phyloP scores from a whole-genome alignment of 1,284 basidiomycete genomes.

The Microbotryum intermedium region DNA sequence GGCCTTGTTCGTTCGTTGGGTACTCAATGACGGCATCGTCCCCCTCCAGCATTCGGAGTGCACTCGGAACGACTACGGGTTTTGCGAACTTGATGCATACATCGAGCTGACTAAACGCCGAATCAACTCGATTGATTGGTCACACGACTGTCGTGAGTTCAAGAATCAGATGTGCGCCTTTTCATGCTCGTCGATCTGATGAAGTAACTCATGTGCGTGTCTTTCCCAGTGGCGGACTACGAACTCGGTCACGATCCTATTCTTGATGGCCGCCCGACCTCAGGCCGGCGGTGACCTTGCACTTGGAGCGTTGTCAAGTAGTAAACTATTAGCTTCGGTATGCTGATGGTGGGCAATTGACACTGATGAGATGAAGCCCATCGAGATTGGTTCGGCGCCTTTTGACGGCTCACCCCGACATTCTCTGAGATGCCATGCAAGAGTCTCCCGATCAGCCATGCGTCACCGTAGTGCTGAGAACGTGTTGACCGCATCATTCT shows the following conservation, averaged over 20 bases:
- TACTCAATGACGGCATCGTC: conserved; percentile 51
- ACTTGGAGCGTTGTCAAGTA: too few species aligned
- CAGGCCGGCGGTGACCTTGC: too few species aligned
- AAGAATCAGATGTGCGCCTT: neutral
- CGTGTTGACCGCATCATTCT: too few species aligned
- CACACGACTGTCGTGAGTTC: conserved; percentile 34
- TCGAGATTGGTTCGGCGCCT: too few species aligned
- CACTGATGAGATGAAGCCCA: too few species aligned
- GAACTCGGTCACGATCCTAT: neutral
- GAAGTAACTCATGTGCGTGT: neutral
- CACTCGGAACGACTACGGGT: conserved; percentile 42
- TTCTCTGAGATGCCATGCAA: too few species aligned
- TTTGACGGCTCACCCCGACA: too few species aligned
- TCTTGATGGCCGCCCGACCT: conserved; percentile 7
- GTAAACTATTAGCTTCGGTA: too few species aligned
- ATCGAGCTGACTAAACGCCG: conserved; percentile 47
- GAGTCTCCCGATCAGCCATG: too few species aligned
- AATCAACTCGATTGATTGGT: conserved; percentile 44
- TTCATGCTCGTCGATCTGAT: too few species aligned
- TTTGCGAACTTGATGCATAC: conserved; percentile 52
- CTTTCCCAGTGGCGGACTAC: conserved; percentile 7
- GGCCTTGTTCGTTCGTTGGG: conserved; percentile 36
- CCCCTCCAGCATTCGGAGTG: conserved; percentile 48
- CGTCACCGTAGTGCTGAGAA: too few species aligned
- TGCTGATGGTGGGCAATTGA: too few species aligned